These are phyloP conservation scores for Lagerstroemia speciosa DNA, from an alignment of 345 rosid genomes.

Conservation along the genomic window DNA sequence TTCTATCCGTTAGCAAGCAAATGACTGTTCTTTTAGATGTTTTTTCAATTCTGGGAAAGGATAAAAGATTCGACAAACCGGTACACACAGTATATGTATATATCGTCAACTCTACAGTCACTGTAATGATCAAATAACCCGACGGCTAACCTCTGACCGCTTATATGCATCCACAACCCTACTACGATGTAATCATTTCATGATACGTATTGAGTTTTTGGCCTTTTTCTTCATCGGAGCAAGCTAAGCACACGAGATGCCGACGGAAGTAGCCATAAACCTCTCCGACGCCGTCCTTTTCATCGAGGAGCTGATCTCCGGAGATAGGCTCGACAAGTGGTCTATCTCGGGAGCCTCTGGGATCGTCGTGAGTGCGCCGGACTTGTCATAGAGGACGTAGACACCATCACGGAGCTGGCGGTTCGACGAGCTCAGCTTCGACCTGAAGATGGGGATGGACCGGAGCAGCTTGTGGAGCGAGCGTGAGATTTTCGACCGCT, in stretches of 20 bases:
- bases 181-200: no score
- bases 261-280: slow-evolving; percentile 31
- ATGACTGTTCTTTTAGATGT: no score
- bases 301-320: slow-evolving; percentile 42
- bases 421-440: slow-evolving; percentile 5
- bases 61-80: no score
- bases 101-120: no score
- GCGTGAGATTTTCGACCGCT: slow-evolving; percentile 51
- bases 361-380: slow-evolving; percentile 68
- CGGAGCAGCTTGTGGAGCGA: slow-evolving; percentile 49
- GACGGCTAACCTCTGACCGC: no score
- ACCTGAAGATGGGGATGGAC: slow-evolving; percentile 50
- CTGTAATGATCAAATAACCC: no score
- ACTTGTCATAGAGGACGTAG: slow-evolving; percentile 48
- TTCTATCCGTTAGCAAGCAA: no score
- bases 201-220: no score
- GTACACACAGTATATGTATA: no score
- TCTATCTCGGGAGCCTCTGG: slow-evolving; percentile 74
- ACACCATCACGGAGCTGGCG: slow-evolving; percentile 16
- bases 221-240: no score
- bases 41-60: no score
- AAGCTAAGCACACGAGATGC: slow-evolving; percentile 46
- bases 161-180: no score
- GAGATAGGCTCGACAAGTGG: slow-evolving; percentile 33
- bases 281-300: slow-evolving; percentile 56